Percentiles rank a stretch among this genome's conserved stretches.
Conservation (phyloP, 495 filamentous ascomycete genomes). For the Aspergillus biplanus region DNA sequence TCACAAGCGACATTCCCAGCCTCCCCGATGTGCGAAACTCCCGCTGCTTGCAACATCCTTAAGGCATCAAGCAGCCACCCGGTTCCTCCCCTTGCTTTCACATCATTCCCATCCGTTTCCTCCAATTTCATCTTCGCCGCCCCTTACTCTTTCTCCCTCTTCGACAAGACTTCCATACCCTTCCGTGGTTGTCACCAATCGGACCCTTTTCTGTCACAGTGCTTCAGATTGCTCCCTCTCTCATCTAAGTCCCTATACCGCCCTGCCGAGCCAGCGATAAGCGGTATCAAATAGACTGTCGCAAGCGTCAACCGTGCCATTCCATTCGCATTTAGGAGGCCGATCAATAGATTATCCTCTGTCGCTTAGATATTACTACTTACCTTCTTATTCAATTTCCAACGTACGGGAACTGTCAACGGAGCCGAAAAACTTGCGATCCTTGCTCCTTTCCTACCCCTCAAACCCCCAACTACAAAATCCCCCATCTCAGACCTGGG, state of each 20-base stretch:
- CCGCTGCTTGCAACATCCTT: constrained; percentile 41
- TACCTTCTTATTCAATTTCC: background rate
- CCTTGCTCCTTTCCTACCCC: constrained; percentile 2
- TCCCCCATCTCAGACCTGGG: constrained; percentile 25
- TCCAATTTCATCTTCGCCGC: constrained; percentile 16
- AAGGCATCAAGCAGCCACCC: constrained; percentile 36
- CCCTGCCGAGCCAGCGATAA: constrained; percentile 33
- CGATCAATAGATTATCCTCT: background rate
- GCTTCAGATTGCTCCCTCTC: constrained; percentile 6
- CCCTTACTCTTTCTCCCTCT: constrained; percentile 20
- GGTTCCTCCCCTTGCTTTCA: constrained; percentile 32
- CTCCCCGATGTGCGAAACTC: constrained; percentile 36
- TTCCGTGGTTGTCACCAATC: constrained; percentile 11
- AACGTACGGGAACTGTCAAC: background rate
- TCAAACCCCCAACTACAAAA: background rate
- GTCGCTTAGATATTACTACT: background rate
- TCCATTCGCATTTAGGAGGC: background rate
- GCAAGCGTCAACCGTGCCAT: constrained; percentile 9
- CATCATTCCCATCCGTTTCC: constrained; percentile 23
- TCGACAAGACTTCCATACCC: constrained; percentile 19
- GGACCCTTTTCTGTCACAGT: background rate
- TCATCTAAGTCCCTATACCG: constrained; percentile 18
- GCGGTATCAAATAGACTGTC: constrained; percentile 17
- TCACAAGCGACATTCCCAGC: constrained; percentile 41
- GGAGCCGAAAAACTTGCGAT: constrained; percentile 1